These are phyloP conservation scores for Citrus medica DNA, from an alignment of 345 rosid genomes.

Conservation along the genomic window DNA sequence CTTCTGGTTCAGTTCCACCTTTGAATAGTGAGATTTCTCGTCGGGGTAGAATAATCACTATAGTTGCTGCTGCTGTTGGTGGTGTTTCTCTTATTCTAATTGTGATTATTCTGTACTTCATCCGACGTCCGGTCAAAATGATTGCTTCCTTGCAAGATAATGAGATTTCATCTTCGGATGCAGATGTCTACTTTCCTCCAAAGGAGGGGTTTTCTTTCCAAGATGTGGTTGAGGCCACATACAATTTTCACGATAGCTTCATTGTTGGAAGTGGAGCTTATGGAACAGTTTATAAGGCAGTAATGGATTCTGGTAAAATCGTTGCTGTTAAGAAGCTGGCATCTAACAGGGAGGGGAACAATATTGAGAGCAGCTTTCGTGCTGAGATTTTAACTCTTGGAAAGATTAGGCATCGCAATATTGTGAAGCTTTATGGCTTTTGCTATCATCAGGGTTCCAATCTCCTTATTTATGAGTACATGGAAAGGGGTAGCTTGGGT, in stretches of 20 bases:
- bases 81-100: constrained; percentile 78
- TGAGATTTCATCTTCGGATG: constrained; percentile 38
- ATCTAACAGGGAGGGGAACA: constrained; percentile 81
- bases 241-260: constrained; percentile 72
- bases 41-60: constrained; percentile 56
- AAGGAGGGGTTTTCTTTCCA: constrained; percentile 83
- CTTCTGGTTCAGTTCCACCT: constrained; percentile 32
- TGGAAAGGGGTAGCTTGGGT: constrained; percentile 85
- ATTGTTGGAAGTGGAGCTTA: constrained; percentile 91
- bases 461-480: constrained; percentile 84
- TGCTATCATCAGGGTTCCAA: constrained; percentile 85
- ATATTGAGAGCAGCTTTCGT: constrained; percentile 74
- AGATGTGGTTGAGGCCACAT: constrained; percentile 78
- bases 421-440: constrained; percentile 89
- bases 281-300: constrained; percentile 90
- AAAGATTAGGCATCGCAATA: constrained; percentile 89
- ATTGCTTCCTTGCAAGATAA: constrained; percentile 49
- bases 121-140: constrained; percentile 45
- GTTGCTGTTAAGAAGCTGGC: constrained; percentile 80
- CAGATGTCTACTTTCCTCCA: constrained; percentile 74
- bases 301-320: constrained; percentile 60
- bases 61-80: constrained; percentile 58
- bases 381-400: constrained; percentile 92
- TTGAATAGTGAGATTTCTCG: constrained; percentile 16
- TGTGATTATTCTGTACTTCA: constrained; percentile 49